Evolutionary conservation across 139 green algal genomes (phyloP).

Genomic region (Coelastrella sp.): DNA sequence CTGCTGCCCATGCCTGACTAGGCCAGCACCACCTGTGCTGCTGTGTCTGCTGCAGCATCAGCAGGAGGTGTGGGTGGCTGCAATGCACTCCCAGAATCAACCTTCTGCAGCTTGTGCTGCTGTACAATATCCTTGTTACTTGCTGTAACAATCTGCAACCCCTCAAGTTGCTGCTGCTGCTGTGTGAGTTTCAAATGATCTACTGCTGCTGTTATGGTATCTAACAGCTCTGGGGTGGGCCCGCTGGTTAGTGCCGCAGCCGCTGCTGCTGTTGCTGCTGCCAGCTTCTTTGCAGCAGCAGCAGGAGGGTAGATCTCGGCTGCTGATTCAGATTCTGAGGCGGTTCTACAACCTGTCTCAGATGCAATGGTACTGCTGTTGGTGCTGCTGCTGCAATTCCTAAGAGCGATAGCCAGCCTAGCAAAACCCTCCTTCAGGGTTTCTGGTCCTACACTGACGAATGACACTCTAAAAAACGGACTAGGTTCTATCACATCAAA

Average conservation of each 20-base stretch:
- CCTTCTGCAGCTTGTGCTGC: background rate
- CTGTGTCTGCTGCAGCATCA: background rate
- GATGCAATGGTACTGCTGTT: background rate
- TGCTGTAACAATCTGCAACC: too few relatives aligned
- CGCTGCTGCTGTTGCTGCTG: too few relatives aligned
- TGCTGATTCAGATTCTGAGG: background rate
- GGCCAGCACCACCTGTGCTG: slow-evolving; percentile 36
- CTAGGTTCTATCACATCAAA: background rate
- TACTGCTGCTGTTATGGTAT: background rate
- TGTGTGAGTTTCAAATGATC: background rate
- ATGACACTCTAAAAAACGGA: slow-evolving; percentile 65
- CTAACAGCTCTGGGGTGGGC: background rate
- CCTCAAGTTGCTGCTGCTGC: background rate
- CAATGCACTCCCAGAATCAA: background rate
- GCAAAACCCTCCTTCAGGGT: slow-evolving; percentile 58
- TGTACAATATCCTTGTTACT: background rate
- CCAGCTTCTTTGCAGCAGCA: background rate
- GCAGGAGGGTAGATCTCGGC: too few relatives aligned
- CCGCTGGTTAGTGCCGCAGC: background rate
- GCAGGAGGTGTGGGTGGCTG: background rate
- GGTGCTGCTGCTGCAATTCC: slow-evolving; percentile 18
- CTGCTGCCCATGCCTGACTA: too few relatives aligned
- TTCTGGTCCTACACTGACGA: slow-evolving; percentile 41
- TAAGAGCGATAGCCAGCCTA: slow-evolving; percentile 44
- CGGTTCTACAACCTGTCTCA: background rate